These are phyloP conservation scores for Hypoxylon lienhwacheense DNA, from an alignment of 495 filamentous ascomycete species.

Conservation along the genomic window DNA sequence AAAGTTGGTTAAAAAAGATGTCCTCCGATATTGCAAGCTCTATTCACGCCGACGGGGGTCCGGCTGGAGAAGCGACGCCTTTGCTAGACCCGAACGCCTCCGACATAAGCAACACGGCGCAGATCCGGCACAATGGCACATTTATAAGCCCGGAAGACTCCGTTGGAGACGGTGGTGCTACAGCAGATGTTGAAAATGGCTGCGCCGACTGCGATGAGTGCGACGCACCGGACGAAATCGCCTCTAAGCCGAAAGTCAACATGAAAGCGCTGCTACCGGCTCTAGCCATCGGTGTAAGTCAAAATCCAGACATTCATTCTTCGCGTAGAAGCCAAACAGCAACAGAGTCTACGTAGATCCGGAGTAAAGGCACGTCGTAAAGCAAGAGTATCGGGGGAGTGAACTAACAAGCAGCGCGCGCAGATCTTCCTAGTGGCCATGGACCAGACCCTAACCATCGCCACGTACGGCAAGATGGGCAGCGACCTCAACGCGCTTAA, in stretches of 20 bases:
- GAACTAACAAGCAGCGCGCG: no score
- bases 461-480: conserved; percentile 78
- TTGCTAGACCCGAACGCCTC: conserved; percentile 22
- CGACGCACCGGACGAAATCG: conserved; percentile 9
- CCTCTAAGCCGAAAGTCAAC: conserved; percentile 39
- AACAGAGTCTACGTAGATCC: no score
- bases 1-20: conserved; percentile 9
- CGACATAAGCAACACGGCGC: conserved; percentile 4
- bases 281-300: conserved; percentile 59
- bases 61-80: conserved; percentile 33
- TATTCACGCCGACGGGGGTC: conserved; percentile 13
- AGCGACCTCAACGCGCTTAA: conserved; percentile 78
- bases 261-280: conserved; percentile 60
- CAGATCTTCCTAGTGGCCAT: conserved; percentile 72
- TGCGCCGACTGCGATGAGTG: neutral
- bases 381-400: neutral
- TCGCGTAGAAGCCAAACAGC: no score
- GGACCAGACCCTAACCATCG: conserved; percentile 82
- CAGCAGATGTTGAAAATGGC: conserved; percentile 29
- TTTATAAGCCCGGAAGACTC: conserved; percentile 11
- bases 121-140: conserved; percentile 22
- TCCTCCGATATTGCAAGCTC: conserved; percentile 3
- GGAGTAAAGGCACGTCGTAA: no score
- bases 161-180: neutral
- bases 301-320: no score